Conservation (phyloP, 495 filamentous ascomycete genomes). For the Annulohypoxylon stygium region DNA sequence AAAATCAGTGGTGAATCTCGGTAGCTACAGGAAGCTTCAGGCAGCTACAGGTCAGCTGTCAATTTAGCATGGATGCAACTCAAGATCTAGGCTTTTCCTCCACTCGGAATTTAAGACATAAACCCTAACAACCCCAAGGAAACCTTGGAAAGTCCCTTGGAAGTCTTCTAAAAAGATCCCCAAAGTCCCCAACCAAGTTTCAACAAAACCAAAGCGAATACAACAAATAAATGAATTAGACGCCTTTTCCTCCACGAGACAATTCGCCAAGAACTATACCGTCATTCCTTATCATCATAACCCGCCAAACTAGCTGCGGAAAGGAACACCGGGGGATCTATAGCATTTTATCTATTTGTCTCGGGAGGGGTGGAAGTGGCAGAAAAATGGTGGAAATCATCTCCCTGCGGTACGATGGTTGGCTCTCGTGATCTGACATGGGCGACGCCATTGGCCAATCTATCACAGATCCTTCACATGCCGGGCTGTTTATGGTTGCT, state of each 20-base stretch:
- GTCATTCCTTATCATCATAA: slow-evolving; percentile 26
- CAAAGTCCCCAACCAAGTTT: no score
- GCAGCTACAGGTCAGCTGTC: slow-evolving; percentile 35
- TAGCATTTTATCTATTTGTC: slow-evolving; percentile 7
- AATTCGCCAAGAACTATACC: slow-evolving; percentile 29
- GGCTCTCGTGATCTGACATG: slow-evolving; percentile 38
- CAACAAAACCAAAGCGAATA: background rate
- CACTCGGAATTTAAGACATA: slow-evolving; percentile 8
- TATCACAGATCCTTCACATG: slow-evolving; percentile 38
- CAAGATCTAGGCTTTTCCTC: slow-evolving; percentile 19
- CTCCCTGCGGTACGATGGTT: slow-evolving; percentile 31
- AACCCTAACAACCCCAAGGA: background rate
- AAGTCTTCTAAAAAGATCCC: background rate
- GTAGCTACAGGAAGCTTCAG: background rate
- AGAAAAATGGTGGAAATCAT: slow-evolving; percentile 3
- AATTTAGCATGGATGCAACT: slow-evolving; percentile 1
- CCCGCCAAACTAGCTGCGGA: slow-evolving; percentile 1
- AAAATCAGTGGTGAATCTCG: background rate
- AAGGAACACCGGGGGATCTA: background rate
- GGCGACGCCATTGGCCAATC: slow-evolving; percentile 33
- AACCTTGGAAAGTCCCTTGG: background rate
- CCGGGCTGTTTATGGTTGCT: slow-evolving; percentile 36
- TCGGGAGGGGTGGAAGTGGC: slow-evolving; percentile 28
- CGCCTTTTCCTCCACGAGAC: slow-evolving; percentile 6
- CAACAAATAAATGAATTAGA: slow-evolving; percentile 14